Evolutionary conservation across 306 rosid species (phyloP).

Genomic region (Lablab purpureus): DNA sequence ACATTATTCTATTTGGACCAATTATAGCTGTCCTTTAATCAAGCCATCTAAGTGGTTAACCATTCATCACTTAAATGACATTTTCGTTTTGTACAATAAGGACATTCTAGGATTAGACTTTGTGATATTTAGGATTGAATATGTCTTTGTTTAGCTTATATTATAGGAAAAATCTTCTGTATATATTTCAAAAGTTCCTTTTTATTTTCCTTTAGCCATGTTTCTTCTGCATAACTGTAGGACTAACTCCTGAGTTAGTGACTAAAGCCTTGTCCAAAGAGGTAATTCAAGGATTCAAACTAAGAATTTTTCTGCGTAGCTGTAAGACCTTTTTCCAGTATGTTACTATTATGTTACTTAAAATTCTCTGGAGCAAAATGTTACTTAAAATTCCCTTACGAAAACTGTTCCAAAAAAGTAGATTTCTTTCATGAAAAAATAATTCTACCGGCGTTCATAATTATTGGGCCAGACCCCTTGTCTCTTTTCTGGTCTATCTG

Average conservation of each 20-base stretch:
- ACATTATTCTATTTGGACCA: not conserved
- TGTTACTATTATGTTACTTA: not conserved
- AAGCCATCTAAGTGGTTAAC: not conserved
- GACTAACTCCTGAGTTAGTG: not conserved
- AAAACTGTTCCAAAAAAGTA: not conserved
- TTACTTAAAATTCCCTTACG: not conserved
- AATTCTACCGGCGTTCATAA: not conserved
- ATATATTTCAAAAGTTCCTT: not conserved
- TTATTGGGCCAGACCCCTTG: slow-evolving; percentile 13
- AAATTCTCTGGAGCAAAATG: not conserved
- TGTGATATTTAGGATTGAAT: not conserved
- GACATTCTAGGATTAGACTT: slow-evolving; percentile 8
- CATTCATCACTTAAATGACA: not conserved
- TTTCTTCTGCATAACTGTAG: not conserved
- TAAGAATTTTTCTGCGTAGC: not conserved
- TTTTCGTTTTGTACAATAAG: slow-evolving; percentile 1
- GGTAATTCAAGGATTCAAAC: not conserved
- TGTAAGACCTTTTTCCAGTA: not conserved
- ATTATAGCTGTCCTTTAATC: slow-evolving; percentile 16
- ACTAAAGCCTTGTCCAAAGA: not conserved
- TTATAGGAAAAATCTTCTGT: not conserved
- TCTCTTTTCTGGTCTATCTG: not conserved
- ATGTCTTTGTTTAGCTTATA: not conserved
- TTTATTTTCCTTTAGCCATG: not conserved
- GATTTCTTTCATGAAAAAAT: not conserved